A percentile compares a stretch with the other conserved stretches of the same genome.
Conservation (phyloP, 768 basidiomycete species). For the Mycena vulgaris region DNA sequence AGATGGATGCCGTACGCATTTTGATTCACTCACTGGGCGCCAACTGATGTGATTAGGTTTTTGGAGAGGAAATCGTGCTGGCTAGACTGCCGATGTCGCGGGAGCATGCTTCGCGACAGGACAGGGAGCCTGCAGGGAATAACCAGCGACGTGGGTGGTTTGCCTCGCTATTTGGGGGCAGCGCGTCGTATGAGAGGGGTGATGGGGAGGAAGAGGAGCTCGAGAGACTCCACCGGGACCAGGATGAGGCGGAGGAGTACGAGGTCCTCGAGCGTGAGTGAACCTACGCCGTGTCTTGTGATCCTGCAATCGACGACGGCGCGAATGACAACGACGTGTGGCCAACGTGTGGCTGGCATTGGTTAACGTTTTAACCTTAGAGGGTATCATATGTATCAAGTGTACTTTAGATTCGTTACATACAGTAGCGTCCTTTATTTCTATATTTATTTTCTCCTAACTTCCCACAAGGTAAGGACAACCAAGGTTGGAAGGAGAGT, state of each 20-base stretch:
- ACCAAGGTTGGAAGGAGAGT: too few species aligned
- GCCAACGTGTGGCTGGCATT: too few species aligned
- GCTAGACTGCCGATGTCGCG: background rate
- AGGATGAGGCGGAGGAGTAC: background rate
- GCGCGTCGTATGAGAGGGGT: background rate
- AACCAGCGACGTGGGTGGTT: background rate
- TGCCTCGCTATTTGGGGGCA: background rate
- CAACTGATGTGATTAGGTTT: background rate
- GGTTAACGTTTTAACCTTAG: too few species aligned
- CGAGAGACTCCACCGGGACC: background rate
- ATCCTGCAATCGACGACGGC: too few species aligned
- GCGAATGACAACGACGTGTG: too few species aligned
- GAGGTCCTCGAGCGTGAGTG: conserved; percentile 13
- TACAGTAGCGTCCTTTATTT: background rate
- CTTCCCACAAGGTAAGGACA: too few species aligned
- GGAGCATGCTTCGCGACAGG: background rate
- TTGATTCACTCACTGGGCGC: background rate
- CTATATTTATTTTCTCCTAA: background rate
- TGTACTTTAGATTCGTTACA: too few species aligned
- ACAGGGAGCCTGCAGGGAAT: background rate
- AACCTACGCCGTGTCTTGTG: too few species aligned
- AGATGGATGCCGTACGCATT: conserved; percentile 80
- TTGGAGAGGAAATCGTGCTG: background rate
- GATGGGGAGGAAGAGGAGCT: conserved; percentile 7
- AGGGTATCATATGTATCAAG: too few species aligned